These are phyloP conservation scores for Plasmodium berghei DNA, from an alignment of 169 alveolate species.

Conservation along the genomic window DNA sequence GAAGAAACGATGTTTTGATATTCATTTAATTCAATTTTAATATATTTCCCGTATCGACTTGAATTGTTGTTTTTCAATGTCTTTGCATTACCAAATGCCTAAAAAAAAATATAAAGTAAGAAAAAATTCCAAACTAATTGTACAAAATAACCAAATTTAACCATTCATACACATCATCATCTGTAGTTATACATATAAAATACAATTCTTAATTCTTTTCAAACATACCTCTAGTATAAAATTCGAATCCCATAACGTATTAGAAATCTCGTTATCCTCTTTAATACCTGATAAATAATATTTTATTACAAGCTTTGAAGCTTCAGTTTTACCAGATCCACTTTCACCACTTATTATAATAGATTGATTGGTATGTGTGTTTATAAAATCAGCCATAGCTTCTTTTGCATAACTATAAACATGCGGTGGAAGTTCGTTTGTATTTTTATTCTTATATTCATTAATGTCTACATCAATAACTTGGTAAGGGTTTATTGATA, in stretches of 20 bases:
- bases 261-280: constrained; percentile 35
- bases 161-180: no score
- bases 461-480: constrained; percentile 41
- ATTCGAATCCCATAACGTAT: constrained; percentile 73
- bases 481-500: constrained; percentile 74
- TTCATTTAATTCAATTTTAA: constrained; percentile 92
- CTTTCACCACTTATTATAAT: constrained; percentile 99
- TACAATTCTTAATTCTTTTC: background rate
- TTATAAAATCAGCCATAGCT: constrained; percentile 85
- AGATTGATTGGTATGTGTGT: constrained; percentile 89
- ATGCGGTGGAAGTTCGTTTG: constrained; percentile 88
- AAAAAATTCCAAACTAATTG: background rate
- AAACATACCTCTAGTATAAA: constrained; percentile 48
- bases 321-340: constrained; percentile 99
- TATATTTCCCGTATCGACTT: constrained; percentile 98
- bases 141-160: background rate
- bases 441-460: constrained; percentile 36
- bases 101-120: constrained; percentile 92
- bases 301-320: constrained; percentile 94
- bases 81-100: constrained; percentile 99
- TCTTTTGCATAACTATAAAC: constrained; percentile 90
- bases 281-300: constrained; percentile 81
- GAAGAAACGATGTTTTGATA: constrained; percentile 65
- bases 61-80: constrained; percentile 98
- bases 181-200: no score